Base-by-base conservation (phyloP, 495 filamentous ascomycete genomes). In the Annulohypoxylon bovei region DNA sequence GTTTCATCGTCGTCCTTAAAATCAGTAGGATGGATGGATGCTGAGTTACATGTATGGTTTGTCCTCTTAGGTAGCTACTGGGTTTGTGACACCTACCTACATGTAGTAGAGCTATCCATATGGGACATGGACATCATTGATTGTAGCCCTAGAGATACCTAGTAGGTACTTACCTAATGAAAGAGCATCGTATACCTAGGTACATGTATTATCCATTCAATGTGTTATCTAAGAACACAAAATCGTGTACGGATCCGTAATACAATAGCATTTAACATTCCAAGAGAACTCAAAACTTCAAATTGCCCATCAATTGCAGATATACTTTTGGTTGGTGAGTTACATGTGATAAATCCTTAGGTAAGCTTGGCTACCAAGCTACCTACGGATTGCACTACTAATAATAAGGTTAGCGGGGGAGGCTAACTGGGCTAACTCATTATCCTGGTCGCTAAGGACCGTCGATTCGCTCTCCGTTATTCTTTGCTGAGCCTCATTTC, bases 341-440 rank as follows among this genome's bases (percentile, higher is more conserved):
- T 52, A 54, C 50, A 33, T 55, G 52, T 55, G 32, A 37, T 39
- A 55, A 22, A 47, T 23, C 25, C 1, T 30, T 46, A 46, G 11
- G n/a, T 46, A 28, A 27, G 6, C 46, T 8, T 27, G 3, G 8
- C 46, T 50, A 22, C 6, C 46, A 7, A n/a, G 25, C 2, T 42
- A 27, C 30, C n/a, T 25, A 44, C 8, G 40, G 16, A 44, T 42
- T 46, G 42, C 22, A 37, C 52, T 57, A 62, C 42, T 32, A 57
- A 57, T 47, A 58, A 46, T 63, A 58, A 62, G 58, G 66, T 53
- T 63, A 68, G 52, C 32, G 52, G 59, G 53, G 58, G 35, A 32
- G 22, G 18, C 52, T 68, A 56, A 20, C 30, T 14, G 35, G 22
- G 23, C 47, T 20, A 40, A 23, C 55, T 46, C n/a, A 27, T 42